Base-by-base conservation (phyloP, 495 filamentous ascomycete species). In the Penicillium flavigenum region DNA sequence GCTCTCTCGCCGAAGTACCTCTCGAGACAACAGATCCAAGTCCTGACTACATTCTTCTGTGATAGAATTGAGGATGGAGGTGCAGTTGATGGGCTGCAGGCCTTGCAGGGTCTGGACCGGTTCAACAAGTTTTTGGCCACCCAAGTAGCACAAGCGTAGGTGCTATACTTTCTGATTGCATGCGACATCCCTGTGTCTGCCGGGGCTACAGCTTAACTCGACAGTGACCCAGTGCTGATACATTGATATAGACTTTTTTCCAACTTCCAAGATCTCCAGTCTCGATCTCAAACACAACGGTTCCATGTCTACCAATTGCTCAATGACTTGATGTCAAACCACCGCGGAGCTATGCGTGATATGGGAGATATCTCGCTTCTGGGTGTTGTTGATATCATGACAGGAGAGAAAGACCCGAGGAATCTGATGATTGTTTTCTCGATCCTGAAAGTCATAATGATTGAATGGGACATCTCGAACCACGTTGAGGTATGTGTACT, bases 381-480 rank as follows among this genome's bases (percentile, higher is more conserved):
- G 14, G 82, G 81, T 12, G 79, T 89, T 31, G 84, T 87, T 26
- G 80, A 87, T 60, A 79, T 89, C 43, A 84, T 90, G 68, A 85
- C 84, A 3, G 87, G 86, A 32, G 88, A 91, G 69, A 91, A 91
- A 62, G 88, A 91, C 60, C 88, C 88, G 4, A 77, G 88, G 26
- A 90, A 90, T 63, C 74, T 91, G 27, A 91, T 91, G 88, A 74
- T 91, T 44, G 81, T 90, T 3, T 91, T 91, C 61, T 91, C 88
- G 1, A 78, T 90, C 32, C 65, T 89, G 36, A 86, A 82, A 61
- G 88, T 88, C 20, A 75, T 89, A 11, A 85, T 90, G 78, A 75
- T 86, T 41, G 88, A 91, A 69, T 91, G 88, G 85, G 81, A 88
- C 63, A 82, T 89, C 48, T 72, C 78, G 4, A 71, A 73, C 32